Conservation (phyloP, 2,329 filamentous ascomycete genomes). For the Didymella pinodella region DNA sequence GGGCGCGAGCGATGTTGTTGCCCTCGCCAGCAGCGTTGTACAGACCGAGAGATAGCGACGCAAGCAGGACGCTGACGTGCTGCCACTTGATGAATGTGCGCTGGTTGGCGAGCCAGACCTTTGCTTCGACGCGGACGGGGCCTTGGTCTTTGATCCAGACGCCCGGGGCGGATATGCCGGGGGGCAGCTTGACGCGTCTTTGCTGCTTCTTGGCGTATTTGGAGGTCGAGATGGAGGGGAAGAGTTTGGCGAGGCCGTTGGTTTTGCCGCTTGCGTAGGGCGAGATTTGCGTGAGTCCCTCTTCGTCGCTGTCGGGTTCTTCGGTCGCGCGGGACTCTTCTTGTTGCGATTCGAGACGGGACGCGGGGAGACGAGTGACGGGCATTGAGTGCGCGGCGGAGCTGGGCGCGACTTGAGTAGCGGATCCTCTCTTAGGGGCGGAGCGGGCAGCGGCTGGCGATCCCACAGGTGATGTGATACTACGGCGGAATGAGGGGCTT, state of each 20-base stretch:
- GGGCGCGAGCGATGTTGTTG: slow-evolving; percentile 75
- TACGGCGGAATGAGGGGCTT: slow-evolving; percentile 57
- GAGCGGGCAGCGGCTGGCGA: slow-evolving; percentile 60
- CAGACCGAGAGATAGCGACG: slow-evolving; percentile 80
- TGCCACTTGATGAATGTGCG: slow-evolving; percentile 99
- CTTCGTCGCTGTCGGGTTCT: slow-evolving; percentile 60
- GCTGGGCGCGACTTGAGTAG: slow-evolving; percentile 17
- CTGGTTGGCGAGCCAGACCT: slow-evolving; percentile 98
- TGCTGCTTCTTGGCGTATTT: slow-evolving; percentile 65
- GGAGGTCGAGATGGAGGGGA: slow-evolving; percentile 83
- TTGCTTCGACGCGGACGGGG: slow-evolving; percentile 90
- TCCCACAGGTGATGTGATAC: slow-evolving; percentile 71
- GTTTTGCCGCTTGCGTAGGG: slow-evolving; percentile 50
- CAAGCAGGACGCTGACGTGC: slow-evolving; percentile 88
- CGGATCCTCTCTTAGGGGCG: slow-evolving; percentile 28
- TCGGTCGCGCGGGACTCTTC: slow-evolving; percentile 52
- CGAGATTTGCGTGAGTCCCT: slow-evolving; percentile 47
- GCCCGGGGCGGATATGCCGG: slow-evolving; percentile 84
- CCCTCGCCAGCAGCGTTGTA: slow-evolving; percentile 84
- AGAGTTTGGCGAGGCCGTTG: slow-evolving; percentile 70
- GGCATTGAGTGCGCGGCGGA: slow-evolving; percentile 34
- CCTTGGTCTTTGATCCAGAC: slow-evolving; percentile 95
- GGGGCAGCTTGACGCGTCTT: slow-evolving; percentile 69
- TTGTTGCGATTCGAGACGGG: slow-evolving; percentile 28
- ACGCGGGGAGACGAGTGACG: slow-evolving; percentile 26